phyloP scores from a whole-genome alignment of 495 filamentous ascomycete genomes.

The Ramalina peruviana region DNA sequence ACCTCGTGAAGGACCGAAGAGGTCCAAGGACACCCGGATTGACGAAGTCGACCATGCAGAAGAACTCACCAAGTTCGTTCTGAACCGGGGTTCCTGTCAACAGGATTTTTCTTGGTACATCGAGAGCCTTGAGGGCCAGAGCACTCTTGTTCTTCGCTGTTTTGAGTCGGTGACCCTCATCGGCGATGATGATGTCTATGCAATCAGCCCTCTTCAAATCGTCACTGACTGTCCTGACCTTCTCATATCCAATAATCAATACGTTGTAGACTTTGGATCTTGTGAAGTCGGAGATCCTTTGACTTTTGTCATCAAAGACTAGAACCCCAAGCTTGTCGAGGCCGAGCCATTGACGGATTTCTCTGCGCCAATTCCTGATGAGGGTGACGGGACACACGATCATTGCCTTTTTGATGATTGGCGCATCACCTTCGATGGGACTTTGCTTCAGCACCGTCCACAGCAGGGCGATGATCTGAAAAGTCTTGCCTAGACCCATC shows the following conservation, averaged over 20 bases:
- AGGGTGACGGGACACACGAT: conserved; percentile 73
- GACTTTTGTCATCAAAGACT: conserved; percentile 52
- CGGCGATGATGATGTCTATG: conserved; percentile 67
- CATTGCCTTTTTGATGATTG: conserved; percentile 62
- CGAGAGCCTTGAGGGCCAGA: conserved; percentile 57
- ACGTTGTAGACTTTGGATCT: conserved; percentile 59
- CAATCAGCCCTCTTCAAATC: conserved; percentile 48
- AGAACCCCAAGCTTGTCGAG: conserved; percentile 67
- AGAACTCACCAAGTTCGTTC: conserved; percentile 71
- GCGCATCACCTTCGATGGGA: conserved; percentile 41
- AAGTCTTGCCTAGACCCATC: conserved; percentile 71
- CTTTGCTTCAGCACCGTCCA: conserved; percentile 79
- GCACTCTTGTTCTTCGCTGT: conserved; percentile 72
- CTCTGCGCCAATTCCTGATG: conserved; percentile 68
- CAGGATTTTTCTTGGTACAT: conserved; percentile 51
- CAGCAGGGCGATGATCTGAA: conserved; percentile 64
- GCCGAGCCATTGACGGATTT: conserved; percentile 71
- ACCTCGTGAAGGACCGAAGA: conserved; percentile 49
- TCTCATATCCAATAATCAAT: conserved; percentile 79
- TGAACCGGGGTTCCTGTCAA: conserved; percentile 63
- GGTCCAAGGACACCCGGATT: conserved; percentile 61
- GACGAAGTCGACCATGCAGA: conserved; percentile 64
- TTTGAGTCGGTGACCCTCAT: conserved; percentile 72
- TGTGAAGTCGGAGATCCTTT: conserved; percentile 59
- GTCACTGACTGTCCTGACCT: conserved; percentile 52